These are phyloP conservation scores for Dipteronia dyeriana DNA, from an alignment of 345 rosid genomes.

Conservation along the genomic window DNA sequence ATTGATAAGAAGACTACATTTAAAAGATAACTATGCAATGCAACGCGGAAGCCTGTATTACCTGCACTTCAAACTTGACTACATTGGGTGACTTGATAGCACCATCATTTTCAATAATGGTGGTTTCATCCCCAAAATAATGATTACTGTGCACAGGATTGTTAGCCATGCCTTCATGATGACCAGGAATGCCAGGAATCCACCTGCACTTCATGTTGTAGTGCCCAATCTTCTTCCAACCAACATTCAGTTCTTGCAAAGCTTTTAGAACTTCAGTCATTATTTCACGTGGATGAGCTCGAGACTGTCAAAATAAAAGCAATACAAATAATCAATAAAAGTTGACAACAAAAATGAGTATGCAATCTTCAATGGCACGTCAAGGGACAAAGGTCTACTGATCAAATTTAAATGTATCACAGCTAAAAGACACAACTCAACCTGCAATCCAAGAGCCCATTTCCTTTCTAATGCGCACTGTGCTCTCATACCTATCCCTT, in stretches of 20 bases:
- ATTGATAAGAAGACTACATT: not conserved
- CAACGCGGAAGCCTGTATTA: slow-evolving; percentile 24
- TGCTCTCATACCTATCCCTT: slow-evolving; percentile 61
- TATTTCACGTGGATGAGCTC: slow-evolving; percentile 87
- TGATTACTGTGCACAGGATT: slow-evolving; percentile 50
- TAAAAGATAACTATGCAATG: not conserved
- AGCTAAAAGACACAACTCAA: slow-evolving; percentile 26
- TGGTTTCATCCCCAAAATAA: slow-evolving; percentile 69
- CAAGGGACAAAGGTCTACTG: not conserved
- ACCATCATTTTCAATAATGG: slow-evolving; percentile 58
- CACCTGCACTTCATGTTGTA: slow-evolving; percentile 97
- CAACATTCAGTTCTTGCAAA: slow-evolving; percentile 75
- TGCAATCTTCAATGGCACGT: not conserved
- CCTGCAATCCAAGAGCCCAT: slow-evolving; percentile 99
- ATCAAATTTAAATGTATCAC: not conserved
- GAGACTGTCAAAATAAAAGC: slow-evolving; percentile 53
- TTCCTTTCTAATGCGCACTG: slow-evolving; percentile 66
- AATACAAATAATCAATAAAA: not conserved
- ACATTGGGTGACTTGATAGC: slow-evolving; percentile 51
- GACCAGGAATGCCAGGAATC: slow-evolving; percentile 61
- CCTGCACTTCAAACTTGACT: slow-evolving; percentile 95
- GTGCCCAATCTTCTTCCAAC: slow-evolving; percentile 96
- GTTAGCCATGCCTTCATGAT: slow-evolving; percentile 64
- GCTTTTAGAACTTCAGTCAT: slow-evolving; percentile 89
- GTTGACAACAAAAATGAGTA: not conserved